Evolutionary conservation across 2,329 filamentous ascomycete genomes (phyloP), one percentile per base, ranked within the genome.

Genomic region (Hypoxylon rubiginosum): DNA sequence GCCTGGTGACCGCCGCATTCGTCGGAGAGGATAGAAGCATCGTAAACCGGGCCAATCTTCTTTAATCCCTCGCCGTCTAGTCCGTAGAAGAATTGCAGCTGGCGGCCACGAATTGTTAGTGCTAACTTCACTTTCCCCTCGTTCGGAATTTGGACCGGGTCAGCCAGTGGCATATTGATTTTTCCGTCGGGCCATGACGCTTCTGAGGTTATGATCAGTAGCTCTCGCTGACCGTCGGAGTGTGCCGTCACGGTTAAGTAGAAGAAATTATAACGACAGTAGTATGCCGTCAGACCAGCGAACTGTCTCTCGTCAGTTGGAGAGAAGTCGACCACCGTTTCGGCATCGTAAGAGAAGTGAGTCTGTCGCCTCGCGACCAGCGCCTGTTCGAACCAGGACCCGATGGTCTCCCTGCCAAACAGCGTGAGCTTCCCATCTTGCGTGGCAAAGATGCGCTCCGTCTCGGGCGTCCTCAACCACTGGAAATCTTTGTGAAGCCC

Each of bases 241-340:
- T 86, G 78, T 0, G 86, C 87, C 2, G 86, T 86, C 1, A 90
- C 84, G 0, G 85, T 82, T 5, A 90, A 80, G 69, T 90, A 90
- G 79, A 88, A 90, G 76, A 89, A 90, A 76, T 90, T 90, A 78
- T 81, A 90, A 3, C 87, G 85, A 72, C 84, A 86, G 77, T 90
- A 90, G 75, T 90, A 90, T 0, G 86, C 85, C 11, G 85, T 85
- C 7, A 90, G 77, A 0, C 88, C 88, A 0, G 88, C 87, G 64
- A 88, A 90, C 68, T 89, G 83, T 10, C 87, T 81, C 78, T 89
- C 87, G 70, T 90, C 87, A 0, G 77, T 74, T 0, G 88, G 88
- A 0, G 78, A 76, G 70, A 88, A 89, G 62, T 83, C 80, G 2
- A 89, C 69, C 0, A 82, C 76, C 0, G 87, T 88, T 74, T 88